Evolutionary conservation across 805 yeast species (phyloP), one percentile per base, ranked within the genome.

Genomic region (Ascoidea rubescens): DNA sequence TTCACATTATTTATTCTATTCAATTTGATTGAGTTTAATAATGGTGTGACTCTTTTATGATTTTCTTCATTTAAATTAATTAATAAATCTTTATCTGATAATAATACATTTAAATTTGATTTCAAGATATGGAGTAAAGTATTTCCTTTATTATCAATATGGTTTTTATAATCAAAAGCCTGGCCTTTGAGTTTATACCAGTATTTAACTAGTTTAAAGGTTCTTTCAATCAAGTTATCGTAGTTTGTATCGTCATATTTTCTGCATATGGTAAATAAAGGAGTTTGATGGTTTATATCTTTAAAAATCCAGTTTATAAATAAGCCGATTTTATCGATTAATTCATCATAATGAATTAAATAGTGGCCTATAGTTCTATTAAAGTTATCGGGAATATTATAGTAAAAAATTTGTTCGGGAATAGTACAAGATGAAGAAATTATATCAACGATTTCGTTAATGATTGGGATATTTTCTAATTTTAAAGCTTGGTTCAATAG

Each of bases 161-260:
- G 97, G 32, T 79, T 81, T 47, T 69, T 69, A 55, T 76, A 74
- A 54, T 76, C 69, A 49, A 80, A 70, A 1, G 51, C 48, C 4
- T 60, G 59, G 2, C 57, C 52, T 33, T 66, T 63, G 0, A 49
- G 52, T 5, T 47, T 31, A 52, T 75, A 75, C 75, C 81, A 77
- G 30, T 61, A 56, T 2, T 60, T 56, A 0, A 77, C 79, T 14
- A 72, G 66, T 1, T 61, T 56, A 51, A 84, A 72, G 0, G 80
- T 78, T 10, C 61, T 64, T 16, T 57, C 49, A 5, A 87, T 66
- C 58, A 87, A 60, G 3, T 60, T 60, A 1, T 69, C 62, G 63
- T 89, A 90, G 42, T 79, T 65, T 0, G 77, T 67, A 57, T 85
- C 89, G 62, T 89, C 96, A 64, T 90, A 90, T 56, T 89, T 79